phyloP scores from a whole-genome alignment of 768 basidiomycete genomes.

The Phanerochaete carnosa region DNA sequence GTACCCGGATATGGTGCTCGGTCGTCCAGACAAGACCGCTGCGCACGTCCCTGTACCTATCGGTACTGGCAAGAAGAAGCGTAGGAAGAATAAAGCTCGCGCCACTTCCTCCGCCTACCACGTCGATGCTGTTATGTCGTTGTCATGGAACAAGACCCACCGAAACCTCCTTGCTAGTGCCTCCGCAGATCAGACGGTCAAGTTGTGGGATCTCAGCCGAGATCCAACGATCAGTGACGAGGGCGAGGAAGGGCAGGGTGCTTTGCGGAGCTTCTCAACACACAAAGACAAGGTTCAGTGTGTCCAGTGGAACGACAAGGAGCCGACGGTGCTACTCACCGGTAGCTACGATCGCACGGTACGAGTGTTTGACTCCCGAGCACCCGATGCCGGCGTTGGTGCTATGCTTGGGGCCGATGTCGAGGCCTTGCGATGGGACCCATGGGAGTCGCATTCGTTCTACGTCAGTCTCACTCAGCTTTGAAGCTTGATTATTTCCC shows the following conservation, averaged over 20 bases:
- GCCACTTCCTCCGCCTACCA: conserved; percentile 64
- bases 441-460: conserved; percentile 85
- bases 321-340: conserved; percentile 87
- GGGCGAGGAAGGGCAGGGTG: conserved; percentile 46
- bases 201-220: conserved; percentile 92
- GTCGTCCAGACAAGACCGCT: conserved; percentile 80
- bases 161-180: conserved; percentile 90
- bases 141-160: conserved; percentile 90
- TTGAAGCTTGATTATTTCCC: background rate
- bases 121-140: conserved; percentile 89
- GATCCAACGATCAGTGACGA: conserved; percentile 51
- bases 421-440: conserved; percentile 93
- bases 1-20: conserved; percentile 90
- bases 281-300: conserved; percentile 96
- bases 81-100: conserved; percentile 78
- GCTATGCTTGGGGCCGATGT: conserved; percentile 88
- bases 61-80: conserved; percentile 97
- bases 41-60: conserved; percentile 74
- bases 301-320: conserved; percentile 90
- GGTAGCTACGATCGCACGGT: conserved; percentile 96
- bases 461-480: conserved; percentile 55
- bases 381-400: conserved; percentile 80
- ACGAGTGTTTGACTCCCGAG: conserved; percentile 88
- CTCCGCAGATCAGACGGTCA: conserved; percentile 93
- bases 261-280: conserved; percentile 80